Percentiles rank a stretch among this genome's conserved stretches.
These are phyloP conservation scores for Lactarius pseudohatsudake DNA, from an alignment of 768 basidiomycete genomes.

Conservation along the genomic window DNA sequence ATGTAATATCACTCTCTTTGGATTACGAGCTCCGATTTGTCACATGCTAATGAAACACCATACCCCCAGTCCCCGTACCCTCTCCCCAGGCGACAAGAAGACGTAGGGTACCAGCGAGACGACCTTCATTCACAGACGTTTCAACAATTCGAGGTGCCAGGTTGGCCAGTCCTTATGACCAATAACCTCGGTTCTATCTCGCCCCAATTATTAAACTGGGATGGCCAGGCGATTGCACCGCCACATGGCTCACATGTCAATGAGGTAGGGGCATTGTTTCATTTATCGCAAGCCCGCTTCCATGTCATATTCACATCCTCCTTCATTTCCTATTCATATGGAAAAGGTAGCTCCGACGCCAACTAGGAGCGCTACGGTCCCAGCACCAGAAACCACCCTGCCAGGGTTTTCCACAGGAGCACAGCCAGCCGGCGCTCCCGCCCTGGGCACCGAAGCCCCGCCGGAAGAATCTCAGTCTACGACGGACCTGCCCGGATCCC, in stretches of 20 bases:
- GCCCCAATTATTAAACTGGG: neutral
- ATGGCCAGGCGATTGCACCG: neutral
- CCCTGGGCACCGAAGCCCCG: neutral
- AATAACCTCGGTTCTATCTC: neutral
- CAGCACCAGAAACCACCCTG: neutral
- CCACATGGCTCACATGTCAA: neutral
- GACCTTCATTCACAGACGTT: neutral
- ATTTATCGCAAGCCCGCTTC: neutral
- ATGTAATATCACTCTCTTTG: neutral
- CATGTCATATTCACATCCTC: neutral
- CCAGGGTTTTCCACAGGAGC: neutral
- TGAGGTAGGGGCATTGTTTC: neutral
- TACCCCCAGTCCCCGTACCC: neutral
- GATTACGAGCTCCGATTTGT: neutral
- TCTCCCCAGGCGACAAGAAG: neutral
- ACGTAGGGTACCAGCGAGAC: neutral
- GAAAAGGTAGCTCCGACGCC: neutral
- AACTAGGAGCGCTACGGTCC: neutral
- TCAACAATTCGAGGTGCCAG: neutral
- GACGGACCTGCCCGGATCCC: constrained; percentile 1
- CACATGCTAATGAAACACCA: neutral
- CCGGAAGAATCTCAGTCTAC: neutral
- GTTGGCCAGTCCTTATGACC: neutral
- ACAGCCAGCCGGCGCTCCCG: neutral
- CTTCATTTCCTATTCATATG: neutral